phyloP scores from a whole-genome alignment of 2,329 filamentous ascomycete species.

The Pestalotiopsis fici region DNA sequence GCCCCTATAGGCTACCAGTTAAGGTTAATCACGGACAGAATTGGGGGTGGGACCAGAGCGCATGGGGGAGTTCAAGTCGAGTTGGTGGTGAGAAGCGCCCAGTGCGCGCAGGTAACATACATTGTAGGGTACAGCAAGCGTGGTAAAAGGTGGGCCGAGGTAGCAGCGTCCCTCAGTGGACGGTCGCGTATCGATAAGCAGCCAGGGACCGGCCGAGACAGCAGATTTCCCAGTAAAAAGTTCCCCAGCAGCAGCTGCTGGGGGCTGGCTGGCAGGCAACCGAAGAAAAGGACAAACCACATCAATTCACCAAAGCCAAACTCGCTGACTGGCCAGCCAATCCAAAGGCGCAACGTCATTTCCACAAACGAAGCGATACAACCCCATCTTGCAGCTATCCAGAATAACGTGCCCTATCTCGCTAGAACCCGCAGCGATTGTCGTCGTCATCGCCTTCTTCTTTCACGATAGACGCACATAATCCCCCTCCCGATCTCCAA shows the following conservation, averaged over 20 bases:
- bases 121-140: background rate
- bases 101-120: background rate
- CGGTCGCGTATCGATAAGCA: background rate
- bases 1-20: background rate
- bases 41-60: background rate
- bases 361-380: background rate
- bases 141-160: background rate
- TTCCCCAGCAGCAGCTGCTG: background rate
- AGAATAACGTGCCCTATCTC: background rate
- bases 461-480: background rate
- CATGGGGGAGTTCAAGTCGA: background rate
- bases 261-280: background rate
- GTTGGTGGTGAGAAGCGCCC: background rate
- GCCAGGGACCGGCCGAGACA: background rate
- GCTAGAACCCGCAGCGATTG: background rate
- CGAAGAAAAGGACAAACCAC: background rate
- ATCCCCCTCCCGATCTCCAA: background rate
- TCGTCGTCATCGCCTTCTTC: background rate
- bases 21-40: background rate
- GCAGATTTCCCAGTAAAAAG: background rate
- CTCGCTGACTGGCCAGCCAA: background rate
- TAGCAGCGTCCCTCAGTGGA: background rate
- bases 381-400: background rate
- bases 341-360: constrained; percentile 4
- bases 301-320: background rate